Evolutionary conservation across 192 early-diverging fungal species (phyloP), one percentile per base, ranked within the genome.

Genomic region (Coemansia sp.): DNA sequence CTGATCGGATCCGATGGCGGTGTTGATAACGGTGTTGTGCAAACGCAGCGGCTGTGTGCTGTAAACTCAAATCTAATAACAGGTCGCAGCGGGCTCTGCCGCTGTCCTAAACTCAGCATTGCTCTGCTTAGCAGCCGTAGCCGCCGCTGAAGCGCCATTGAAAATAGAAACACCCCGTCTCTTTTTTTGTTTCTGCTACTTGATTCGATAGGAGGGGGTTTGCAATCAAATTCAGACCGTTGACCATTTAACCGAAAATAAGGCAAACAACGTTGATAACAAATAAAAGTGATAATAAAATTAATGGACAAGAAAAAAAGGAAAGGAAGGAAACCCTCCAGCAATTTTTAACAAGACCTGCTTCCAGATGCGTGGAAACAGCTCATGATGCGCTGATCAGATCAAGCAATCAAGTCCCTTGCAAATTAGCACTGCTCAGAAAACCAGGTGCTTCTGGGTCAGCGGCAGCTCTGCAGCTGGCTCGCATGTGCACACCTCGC

Each of bases 391-490:
- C 22, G 22, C 22, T 28, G 22, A 28, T 28, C 22, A 28, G 22
- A 28, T 28, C 22, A 28, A 28, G 22, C 22, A 28, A 28, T 28
- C 1, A 28, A 28, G 22, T 28, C 22, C 22, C 22, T 28, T 28
- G 22, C 22, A 28, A 28, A 28, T 1, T 28, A 28, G 22, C 22
- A 28, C 22, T 28, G 22, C 59, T 63, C 61, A 82, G 61, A 82
- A 76, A 12, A 76, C 39, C 51, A 76, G 56, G 38, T 82, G 75
- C 36, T 60, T 64, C 38, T 95, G 94, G 3, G 93, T 86, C 66
- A 96, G 71, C 4, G 93, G 91, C 56, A 96, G 73, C 28, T 77
- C 86, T 1, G 73, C 70, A 3, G 88, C 91, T 3, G 96, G 93
- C n/a, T 87, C 88, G 68, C 91, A 90, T 6, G 73, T 79, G 37